These are phyloP conservation scores for Gynandropsis gynandra DNA, from an alignment of 345 rosid species.

Conservation along the genomic window DNA sequence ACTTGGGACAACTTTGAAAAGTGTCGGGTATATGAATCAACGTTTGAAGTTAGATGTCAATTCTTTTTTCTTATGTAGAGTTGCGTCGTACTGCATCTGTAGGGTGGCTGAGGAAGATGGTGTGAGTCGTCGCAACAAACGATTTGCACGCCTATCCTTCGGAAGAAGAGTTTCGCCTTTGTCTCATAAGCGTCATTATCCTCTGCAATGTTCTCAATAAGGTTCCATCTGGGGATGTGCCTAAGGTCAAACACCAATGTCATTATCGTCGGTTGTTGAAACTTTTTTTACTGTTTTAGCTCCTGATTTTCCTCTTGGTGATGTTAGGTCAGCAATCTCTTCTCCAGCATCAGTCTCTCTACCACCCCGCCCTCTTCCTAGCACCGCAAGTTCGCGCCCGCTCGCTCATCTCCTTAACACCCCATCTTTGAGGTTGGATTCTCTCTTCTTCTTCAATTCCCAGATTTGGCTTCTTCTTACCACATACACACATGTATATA, in stretches of 20 bases:
- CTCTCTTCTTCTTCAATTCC: no score
- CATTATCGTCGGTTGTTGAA: background rate
- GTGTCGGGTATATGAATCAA: background rate
- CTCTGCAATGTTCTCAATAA: slow-evolving; percentile 76
- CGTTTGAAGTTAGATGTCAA: no score
- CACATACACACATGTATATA: no score
- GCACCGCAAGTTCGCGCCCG: no score
- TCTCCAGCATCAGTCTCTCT: no score
- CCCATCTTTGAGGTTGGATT: no score
- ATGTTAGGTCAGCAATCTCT: slow-evolving; percentile 34
- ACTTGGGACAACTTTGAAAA: background rate
- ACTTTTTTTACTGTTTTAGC: slow-evolving; percentile 3
- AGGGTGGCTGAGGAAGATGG: slow-evolving; percentile 73
- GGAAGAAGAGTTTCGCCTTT: slow-evolving; percentile 75
- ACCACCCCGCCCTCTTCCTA: no score
- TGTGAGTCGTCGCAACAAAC: slow-evolving; percentile 66
- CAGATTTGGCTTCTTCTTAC: no score
- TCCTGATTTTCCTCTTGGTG: background rate
- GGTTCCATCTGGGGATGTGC: slow-evolving; percentile 69
- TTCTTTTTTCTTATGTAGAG: slow-evolving; percentile 34
- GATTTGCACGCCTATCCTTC: slow-evolving; percentile 91
- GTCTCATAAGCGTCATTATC: slow-evolving; percentile 73
- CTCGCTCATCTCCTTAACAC: no score
- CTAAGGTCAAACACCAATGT: slow-evolving; percentile 39
- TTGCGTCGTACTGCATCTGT: slow-evolving; percentile 68